Evolutionary conservation across 176 grass and related monocot species (phyloP).

Genomic region (Aegilops speltoides): DNA sequence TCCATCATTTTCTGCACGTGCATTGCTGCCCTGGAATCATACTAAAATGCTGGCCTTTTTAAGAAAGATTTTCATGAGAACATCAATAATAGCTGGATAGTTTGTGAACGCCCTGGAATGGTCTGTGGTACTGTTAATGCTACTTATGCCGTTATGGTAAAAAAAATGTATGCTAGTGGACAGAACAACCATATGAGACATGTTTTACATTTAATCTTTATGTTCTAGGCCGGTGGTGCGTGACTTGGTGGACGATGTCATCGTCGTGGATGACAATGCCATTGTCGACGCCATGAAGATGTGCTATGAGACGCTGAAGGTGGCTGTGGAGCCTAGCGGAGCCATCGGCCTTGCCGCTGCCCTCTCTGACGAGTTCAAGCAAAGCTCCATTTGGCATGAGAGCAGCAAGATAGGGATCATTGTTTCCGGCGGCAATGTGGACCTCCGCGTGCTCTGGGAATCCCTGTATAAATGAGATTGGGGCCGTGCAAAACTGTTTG

Average conservation of each 20-base stretch:
- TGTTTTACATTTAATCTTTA: slow-evolving; percentile 1
- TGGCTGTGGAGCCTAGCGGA: slow-evolving; percentile 78
- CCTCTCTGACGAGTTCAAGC: slow-evolving; percentile 74
- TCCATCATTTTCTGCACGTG: background rate
- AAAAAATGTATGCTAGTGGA: background rate
- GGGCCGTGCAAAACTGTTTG: background rate
- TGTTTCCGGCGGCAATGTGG: slow-evolving; percentile 84
- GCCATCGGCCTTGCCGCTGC: slow-evolving; percentile 73
- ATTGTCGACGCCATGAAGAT: slow-evolving; percentile 88
- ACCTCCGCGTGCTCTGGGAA: slow-evolving; percentile 76
- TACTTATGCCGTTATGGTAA: background rate
- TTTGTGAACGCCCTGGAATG: background rate
- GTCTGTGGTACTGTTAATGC: background rate
- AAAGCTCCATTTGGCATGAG: slow-evolving; percentile 58
- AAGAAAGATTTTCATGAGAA: background rate
- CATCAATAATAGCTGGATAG: background rate
- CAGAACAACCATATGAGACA: background rate
- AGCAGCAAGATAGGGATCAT: slow-evolving; percentile 81
- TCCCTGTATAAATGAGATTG: slow-evolving; percentile 43
- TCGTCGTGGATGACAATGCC: slow-evolving; percentile 70
- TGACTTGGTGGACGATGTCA: slow-evolving; percentile 83
- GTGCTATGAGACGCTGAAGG: slow-evolving; percentile 87
- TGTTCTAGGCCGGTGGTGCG: slow-evolving; percentile 75
- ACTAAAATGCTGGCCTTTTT: background rate
- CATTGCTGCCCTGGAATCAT: background rate